Base-by-base conservation (phyloP, 1,284 basidiomycete genomes). In the Lentinus polychrous region DNA sequence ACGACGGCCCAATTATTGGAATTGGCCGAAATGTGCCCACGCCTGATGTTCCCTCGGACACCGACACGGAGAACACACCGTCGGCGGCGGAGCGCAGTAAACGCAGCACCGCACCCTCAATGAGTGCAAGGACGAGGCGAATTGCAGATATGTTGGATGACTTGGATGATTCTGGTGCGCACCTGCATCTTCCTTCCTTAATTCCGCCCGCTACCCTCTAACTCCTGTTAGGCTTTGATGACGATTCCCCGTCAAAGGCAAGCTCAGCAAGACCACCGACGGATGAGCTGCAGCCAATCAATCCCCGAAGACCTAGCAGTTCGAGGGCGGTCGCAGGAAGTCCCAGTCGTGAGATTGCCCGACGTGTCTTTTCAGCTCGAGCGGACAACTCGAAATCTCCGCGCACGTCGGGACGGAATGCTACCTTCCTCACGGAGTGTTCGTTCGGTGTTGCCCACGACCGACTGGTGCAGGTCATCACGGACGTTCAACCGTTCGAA, bases 391-490 rank as follows among this genome's bases (percentile, higher is more conserved):
- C 45, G 39, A 54, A 49, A 24, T 54, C 62, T 10, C 51, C 56
- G 14, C 49, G 46, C 18, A 47, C 45, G 8, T 22, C 48, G 48
- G 57, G 56, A 48, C 60, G 59, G 48, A 61, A 64, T 51, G 71
- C 66, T 35, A 96, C 94, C 0, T 94, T 95, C 71, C 72, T 97
- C 54, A 90, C 87, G 3, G 93, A 97, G 60, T 96, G 94, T 60
- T 97, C 94, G 23, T 99, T 99, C 63, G 91, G 82, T 15, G 83
- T 97, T 24, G 81, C 93, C 8, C 90, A 91, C 60, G 94, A 97
- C 65, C 81, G 83, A 40, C 79, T 99, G 2, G 86, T 99, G 1
- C 81, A 92, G 65, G 81, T 92, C 53, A 91, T 99, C 60, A 98
- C 94, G 37, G 94, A 98, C 60, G 84, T 94, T 11, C 88, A 94